phyloP scores from a whole-genome alignment of 768 basidiomycete genomes.

The Psilocybe cyanescens region DNA sequence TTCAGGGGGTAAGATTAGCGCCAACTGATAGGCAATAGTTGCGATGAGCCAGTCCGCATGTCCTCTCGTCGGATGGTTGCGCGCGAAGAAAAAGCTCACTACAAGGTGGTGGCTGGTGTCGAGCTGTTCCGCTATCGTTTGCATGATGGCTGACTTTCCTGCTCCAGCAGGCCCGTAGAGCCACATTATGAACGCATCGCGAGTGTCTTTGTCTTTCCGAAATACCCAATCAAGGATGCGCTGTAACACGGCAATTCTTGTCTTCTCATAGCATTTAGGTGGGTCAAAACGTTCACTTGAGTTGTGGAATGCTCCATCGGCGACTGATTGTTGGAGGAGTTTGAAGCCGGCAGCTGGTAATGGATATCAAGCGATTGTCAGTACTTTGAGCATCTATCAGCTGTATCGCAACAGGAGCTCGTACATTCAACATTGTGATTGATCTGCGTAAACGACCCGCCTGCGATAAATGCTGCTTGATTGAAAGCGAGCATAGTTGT shows the following conservation, averaged over 20 bases:
- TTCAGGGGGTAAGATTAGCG: not conserved
- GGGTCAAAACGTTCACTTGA: constrained; percentile 18
- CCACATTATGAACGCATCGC: constrained; percentile 6
- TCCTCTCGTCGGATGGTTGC: not conserved
- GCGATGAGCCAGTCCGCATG: not conserved
- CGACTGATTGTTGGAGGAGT: too few relatives aligned
- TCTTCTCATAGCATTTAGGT: constrained; percentile 22
- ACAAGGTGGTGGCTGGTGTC: not conserved
- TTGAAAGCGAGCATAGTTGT: too few relatives aligned
- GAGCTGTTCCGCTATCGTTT: constrained; percentile 14
- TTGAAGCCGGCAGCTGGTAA: too few relatives aligned
- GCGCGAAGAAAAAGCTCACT: constrained; percentile 17
- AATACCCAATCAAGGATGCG: constrained; percentile 18
- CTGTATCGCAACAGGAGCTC: too few relatives aligned
- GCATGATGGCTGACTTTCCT: constrained; percentile 17
- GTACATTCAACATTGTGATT: too few relatives aligned
- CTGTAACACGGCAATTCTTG: constrained; percentile 17
- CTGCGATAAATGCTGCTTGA: too few relatives aligned
- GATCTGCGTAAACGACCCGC: too few relatives aligned
- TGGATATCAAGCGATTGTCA: too few relatives aligned
- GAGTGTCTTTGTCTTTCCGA: not conserved
- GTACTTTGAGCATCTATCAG: too few relatives aligned
- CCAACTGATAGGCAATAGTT: constrained; percentile 11
- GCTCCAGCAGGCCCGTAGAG: constrained; percentile 15
- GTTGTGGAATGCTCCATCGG: constrained; percentile 14